Evolutionary conservation across 805 yeast species (phyloP).

Genomic region (Pichia cephalocereana): DNA sequence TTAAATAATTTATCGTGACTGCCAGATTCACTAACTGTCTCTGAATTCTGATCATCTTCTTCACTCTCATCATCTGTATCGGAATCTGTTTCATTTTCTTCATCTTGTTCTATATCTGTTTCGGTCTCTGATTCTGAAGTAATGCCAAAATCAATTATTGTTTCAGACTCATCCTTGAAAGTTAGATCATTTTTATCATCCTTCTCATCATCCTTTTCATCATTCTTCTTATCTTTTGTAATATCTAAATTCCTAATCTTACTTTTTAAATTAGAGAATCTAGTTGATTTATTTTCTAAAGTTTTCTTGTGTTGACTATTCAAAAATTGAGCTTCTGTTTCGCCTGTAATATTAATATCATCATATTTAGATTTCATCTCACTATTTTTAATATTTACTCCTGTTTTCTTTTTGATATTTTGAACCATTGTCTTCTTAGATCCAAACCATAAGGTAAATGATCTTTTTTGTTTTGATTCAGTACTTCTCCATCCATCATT

Average conservation of each 20-base stretch:
- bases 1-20: not conserved
- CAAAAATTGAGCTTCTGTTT: not conserved
- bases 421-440: slow-evolving; percentile 39
- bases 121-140: not conserved
- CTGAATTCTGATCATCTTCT: not conserved
- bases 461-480: slow-evolving; percentile 66
- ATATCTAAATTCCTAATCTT: not conserved
- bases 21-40: not conserved
- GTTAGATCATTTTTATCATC: not conserved
- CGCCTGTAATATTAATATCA: not conserved
- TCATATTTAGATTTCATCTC: not conserved
- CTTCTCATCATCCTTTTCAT: not conserved
- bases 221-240: not conserved
- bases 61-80: not conserved
- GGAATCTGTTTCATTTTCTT: not conserved
- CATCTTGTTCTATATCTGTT: not conserved
- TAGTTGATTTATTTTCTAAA: not conserved
- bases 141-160: not conserved
- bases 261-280: not conserved
- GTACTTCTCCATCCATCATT: slow-evolving; percentile 77
- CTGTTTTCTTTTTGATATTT: slow-evolving; percentile 12
- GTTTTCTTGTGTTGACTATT: not conserved
- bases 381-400: not conserved
- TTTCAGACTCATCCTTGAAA: not conserved
- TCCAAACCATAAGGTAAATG: slow-evolving; percentile 83